phyloP scores from a whole-genome alignment of 2,329 filamentous ascomycete genomes.

The Colletotrichum liaoningense region DNA sequence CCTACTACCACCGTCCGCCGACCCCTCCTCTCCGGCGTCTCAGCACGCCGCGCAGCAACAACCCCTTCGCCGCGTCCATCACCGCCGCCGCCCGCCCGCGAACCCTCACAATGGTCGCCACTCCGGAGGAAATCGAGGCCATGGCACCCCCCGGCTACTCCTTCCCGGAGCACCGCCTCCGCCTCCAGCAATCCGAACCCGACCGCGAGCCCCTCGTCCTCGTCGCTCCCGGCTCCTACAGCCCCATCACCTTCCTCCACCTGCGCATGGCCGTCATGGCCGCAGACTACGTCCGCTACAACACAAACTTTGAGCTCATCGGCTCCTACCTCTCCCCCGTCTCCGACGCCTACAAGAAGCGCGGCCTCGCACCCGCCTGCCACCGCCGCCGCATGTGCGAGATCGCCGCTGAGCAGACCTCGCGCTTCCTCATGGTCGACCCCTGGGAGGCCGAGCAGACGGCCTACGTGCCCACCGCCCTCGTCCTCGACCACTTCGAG shows the following conservation, averaged over 20 bases:
- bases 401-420: slow-evolving; percentile 79
- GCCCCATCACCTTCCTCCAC: slow-evolving; percentile 80
- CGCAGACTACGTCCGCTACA: slow-evolving; percentile 80
- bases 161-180: slow-evolving; percentile 71
- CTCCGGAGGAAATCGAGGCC: slow-evolving; percentile 34
- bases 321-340: slow-evolving; percentile 89
- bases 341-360: slow-evolving; percentile 77
- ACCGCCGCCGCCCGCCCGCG: not conserved
- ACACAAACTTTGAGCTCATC: slow-evolving; percentile 81
- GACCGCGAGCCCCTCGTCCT: slow-evolving; percentile 73
- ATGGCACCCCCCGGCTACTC: slow-evolving; percentile 55
- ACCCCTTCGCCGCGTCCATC: not conserved
- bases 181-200: slow-evolving; percentile 64
- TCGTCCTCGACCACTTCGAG: slow-evolving; percentile 91
- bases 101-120: slow-evolving; percentile 33
- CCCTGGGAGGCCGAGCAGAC: slow-evolving; percentile 89
- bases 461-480: slow-evolving; percentile 88
- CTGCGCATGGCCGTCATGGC: slow-evolving; percentile 92
- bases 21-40: slow-evolving; percentile 13
- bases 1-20: not conserved
- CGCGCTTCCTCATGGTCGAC: slow-evolving; percentile 87
- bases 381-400: slow-evolving; percentile 89
- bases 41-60: slow-evolving; percentile 9
- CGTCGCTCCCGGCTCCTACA: slow-evolving; percentile 79
- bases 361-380: slow-evolving; percentile 77